These are phyloP conservation scores for Calonectria ilicicola DNA, from an alignment of 2,329 filamentous ascomycete genomes.

Conservation along the genomic window DNA sequence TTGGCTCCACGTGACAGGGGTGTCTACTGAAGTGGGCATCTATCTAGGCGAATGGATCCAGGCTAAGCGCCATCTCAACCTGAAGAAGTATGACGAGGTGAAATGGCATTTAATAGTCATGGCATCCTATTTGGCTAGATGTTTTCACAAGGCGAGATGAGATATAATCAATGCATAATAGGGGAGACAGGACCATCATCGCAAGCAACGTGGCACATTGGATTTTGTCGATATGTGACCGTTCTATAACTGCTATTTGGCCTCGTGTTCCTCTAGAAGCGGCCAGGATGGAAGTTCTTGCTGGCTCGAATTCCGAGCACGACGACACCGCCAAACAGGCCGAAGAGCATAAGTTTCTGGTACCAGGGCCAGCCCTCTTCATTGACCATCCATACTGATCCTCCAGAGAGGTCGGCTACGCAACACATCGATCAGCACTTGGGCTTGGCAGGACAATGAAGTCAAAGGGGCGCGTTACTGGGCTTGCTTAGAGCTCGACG, in stretches of 20 bases:
- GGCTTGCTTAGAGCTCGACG: conserved; percentile 79
- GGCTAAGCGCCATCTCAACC: background rate
- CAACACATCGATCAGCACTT: conserved; percentile 50
- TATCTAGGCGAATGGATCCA: background rate
- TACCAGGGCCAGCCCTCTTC: conserved; percentile 37
- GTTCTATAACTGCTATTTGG: background rate
- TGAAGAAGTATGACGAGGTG: background rate
- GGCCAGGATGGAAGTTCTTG: conserved; percentile 24
- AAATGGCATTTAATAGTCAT: background rate
- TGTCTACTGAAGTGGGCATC: conserved; percentile 2
- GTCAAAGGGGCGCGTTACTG: conserved; percentile 37
- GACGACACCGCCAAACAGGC: conserved; percentile 34
- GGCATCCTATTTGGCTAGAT: background rate
- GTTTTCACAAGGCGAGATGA: background rate
- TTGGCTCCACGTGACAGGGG: conserved; percentile 47
- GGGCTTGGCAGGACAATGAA: conserved; percentile 36
- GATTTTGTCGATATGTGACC: conserved; percentile 2
- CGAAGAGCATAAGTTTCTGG: conserved; percentile 38
- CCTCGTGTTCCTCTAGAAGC: conserved; percentile 3
- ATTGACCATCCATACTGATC: conserved; percentile 35
- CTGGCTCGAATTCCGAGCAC: conserved; percentile 36
- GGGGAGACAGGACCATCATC: background rate
- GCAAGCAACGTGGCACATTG: background rate
- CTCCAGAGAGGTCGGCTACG: conserved; percentile 44
- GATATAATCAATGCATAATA: background rate